Conservation (phyloP, 352 stramenopile genomes). For the Globisporangium echinulatum region DNA sequence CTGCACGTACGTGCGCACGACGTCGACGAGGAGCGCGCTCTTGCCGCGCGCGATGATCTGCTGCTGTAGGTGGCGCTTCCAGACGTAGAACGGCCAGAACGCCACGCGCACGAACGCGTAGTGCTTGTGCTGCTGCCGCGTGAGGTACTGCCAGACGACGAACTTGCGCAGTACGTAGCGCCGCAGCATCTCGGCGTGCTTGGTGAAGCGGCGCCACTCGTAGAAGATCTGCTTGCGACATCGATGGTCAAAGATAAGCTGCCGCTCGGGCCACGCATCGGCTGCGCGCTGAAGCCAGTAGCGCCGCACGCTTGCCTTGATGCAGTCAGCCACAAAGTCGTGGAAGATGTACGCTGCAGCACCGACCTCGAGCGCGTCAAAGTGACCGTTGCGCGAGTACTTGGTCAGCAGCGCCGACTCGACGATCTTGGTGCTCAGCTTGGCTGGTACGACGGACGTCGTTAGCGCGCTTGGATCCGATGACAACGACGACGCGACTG, state of each 20-base stretch:
- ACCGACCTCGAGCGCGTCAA: conserved; percentile 47
- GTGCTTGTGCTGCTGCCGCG: conserved; percentile 35
- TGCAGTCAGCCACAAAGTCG: conserved; percentile 39
- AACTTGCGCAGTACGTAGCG: conserved; percentile 51
- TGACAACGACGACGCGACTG: conserved; percentile 8
- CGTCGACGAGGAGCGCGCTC: conserved; percentile 39
- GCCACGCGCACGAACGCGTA: conserved; percentile 51
- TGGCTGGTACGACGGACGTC: conserved; percentile 20
- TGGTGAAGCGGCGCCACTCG: conserved; percentile 41
- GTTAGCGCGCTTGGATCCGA: not conserved
- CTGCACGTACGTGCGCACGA: conserved; percentile 53
- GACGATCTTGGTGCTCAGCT: conserved; percentile 40
- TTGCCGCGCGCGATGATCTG: conserved; percentile 62
- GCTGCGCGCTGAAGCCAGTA: conserved; percentile 36
- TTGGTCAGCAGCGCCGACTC: conserved; percentile 65
- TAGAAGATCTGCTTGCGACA: conserved; percentile 48
- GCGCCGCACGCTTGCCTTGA: conserved; percentile 34
- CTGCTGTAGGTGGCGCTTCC: conserved; percentile 68
- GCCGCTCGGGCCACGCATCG: conserved; percentile 48
- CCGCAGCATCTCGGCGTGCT: conserved; percentile 28
- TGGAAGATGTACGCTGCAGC: conserved; percentile 50
- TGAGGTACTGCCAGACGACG: conserved; percentile 53
- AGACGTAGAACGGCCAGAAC: conserved; percentile 82
- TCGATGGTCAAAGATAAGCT: conserved; percentile 54
- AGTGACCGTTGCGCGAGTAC: conserved; percentile 74